Percentiles rank a stretch among this genome's conserved stretches.
Conservation (phyloP, 495 filamentous ascomycete genomes). For the Bombardia bombarda region DNA sequence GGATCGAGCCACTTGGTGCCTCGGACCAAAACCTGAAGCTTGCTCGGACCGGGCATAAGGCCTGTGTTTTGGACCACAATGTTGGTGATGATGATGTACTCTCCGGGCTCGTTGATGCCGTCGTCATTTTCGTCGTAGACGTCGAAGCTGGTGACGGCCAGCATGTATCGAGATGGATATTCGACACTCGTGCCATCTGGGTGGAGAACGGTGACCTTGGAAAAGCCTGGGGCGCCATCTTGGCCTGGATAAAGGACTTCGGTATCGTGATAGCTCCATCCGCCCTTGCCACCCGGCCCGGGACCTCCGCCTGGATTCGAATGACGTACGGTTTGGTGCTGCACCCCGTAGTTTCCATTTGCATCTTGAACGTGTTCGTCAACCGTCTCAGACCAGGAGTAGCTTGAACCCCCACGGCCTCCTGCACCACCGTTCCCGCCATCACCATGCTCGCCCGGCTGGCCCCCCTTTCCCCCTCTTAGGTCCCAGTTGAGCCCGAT, state of each 20-base stretch:
- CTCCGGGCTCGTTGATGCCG: slow-evolving; percentile 39
- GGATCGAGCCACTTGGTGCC: slow-evolving; percentile 17
- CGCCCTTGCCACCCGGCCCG: no score
- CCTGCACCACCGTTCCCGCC: slow-evolving; percentile 23
- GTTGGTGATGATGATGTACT: slow-evolving; percentile 32
- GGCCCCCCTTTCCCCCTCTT: slow-evolving; percentile 18
- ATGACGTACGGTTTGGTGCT: no score
- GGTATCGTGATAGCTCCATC: no score
- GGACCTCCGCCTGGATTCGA: no score
- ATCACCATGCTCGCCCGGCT: slow-evolving; percentile 18
- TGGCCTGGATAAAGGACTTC: no score
- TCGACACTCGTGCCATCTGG: slow-evolving; percentile 9
- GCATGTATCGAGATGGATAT: slow-evolving; percentile 27
- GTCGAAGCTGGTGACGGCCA: slow-evolving; percentile 31
- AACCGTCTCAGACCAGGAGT: no score
- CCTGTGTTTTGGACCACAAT: slow-evolving; percentile 31
- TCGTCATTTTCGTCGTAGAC: slow-evolving; percentile 37
- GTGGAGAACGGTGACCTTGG: slow-evolving; percentile 8
- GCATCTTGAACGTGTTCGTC: no score
- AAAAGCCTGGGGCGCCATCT: slow-evolving; percentile 1
- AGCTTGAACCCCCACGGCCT: slow-evolving; percentile 2
- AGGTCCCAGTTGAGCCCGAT: slow-evolving; percentile 24
- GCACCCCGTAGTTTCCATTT: no score
- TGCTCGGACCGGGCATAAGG: slow-evolving; percentile 13
- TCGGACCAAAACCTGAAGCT: slow-evolving; percentile 6